phyloP scores from a whole-genome alignment of 2,329 filamentous ascomycete species.

The Fusarium verrucosum region DNA sequence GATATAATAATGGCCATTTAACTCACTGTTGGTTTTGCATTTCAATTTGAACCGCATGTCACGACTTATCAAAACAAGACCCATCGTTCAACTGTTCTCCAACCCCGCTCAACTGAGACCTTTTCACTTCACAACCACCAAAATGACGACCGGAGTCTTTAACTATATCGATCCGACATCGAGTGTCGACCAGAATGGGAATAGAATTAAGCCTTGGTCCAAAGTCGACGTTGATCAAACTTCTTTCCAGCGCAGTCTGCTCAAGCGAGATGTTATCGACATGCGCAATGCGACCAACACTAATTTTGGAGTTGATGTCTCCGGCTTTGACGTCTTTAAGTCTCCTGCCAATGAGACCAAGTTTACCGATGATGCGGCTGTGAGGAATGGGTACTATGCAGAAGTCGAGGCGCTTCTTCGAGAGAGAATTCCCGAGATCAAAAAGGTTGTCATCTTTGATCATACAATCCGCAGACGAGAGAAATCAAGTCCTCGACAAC shows the following conservation, averaged over 20 bases:
- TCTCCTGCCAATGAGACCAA: slow-evolving; percentile 57
- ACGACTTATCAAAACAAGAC: background rate
- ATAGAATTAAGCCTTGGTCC: slow-evolving; percentile 31
- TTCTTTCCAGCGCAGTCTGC: slow-evolving; percentile 32
- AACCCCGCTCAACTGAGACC: slow-evolving; percentile 11
- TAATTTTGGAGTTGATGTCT: slow-evolving; percentile 37
- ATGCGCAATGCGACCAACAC: slow-evolving; percentile 34
- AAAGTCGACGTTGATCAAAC: slow-evolving; percentile 40
- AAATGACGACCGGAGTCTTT: slow-evolving; percentile 34
- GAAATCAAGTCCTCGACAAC: slow-evolving; percentile 66
- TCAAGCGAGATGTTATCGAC: slow-evolving; percentile 36
- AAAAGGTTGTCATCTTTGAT: slow-evolving; percentile 75
- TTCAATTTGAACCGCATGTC: background rate
- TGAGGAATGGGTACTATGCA: slow-evolving; percentile 67
- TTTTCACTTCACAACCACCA: background rate
- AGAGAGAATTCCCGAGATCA: slow-evolving; percentile 62
- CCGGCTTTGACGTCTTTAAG: slow-evolving; percentile 41
- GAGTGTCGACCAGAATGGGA: slow-evolving; percentile 18
- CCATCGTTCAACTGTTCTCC: background rate
- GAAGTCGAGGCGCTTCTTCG: slow-evolving; percentile 68
- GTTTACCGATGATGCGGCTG: slow-evolving; percentile 64
- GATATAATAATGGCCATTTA: background rate
- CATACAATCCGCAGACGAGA: slow-evolving; percentile 71
- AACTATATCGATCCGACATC: slow-evolving; percentile 33
- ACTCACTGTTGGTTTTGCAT: background rate